Conservation (phyloP, 1,284 basidiomycete genomes). For the Fomitiporia mediterranea region DNA sequence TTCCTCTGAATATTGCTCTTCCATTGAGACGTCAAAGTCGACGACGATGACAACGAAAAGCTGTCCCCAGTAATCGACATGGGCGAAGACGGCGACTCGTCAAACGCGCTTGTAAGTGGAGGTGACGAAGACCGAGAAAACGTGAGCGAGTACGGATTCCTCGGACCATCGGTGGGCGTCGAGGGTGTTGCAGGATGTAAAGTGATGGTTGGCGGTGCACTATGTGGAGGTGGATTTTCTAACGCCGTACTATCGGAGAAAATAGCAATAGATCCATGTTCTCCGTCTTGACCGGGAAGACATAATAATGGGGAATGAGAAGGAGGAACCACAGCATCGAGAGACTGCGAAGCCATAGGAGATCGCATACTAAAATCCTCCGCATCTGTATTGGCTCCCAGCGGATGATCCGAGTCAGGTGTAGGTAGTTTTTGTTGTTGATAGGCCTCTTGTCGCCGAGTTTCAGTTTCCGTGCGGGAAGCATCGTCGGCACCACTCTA, state of each 20-base stretch:
- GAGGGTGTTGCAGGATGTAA: slow-evolving; percentile 37
- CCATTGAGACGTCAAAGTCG: slow-evolving; percentile 1
- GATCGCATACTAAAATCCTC: background rate
- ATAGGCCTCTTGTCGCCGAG: background rate
- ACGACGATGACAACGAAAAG: slow-evolving; percentile 17
- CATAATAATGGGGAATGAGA: slow-evolving; percentile 8
- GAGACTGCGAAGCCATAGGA: background rate
- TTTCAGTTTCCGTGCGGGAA: background rate
- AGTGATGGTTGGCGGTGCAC: slow-evolving; percentile 32
- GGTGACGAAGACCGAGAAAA: background rate
- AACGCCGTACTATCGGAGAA: no score
- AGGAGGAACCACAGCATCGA: background rate
- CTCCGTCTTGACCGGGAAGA: no score
- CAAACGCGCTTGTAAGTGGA: background rate
- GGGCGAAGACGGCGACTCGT: background rate
- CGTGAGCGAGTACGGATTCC: background rate
- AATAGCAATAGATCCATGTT: no score
- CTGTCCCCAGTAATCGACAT: background rate
- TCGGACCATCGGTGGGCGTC: background rate
- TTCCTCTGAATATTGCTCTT: slow-evolving; percentile 28
- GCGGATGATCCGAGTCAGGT: background rate
- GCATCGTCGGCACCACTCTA: background rate
- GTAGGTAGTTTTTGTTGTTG: background rate
- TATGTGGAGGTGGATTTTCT: no score
- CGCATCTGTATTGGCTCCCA: slow-evolving; percentile 1